phyloP scores from a whole-genome alignment of 2,329 filamentous ascomycete genomes.

The Ceratocystis lukuohia region DNA sequence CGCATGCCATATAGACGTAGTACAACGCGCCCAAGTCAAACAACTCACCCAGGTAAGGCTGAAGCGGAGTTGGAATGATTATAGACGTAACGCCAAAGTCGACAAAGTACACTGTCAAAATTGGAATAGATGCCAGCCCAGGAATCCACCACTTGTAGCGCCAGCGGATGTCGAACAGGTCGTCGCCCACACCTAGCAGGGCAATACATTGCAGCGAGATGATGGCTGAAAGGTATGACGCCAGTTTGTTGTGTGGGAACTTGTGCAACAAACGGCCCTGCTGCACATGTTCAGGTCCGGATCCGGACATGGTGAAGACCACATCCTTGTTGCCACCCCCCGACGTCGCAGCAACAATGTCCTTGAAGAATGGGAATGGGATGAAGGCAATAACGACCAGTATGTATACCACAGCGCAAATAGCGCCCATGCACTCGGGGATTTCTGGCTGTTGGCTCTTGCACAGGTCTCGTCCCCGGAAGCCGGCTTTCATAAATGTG shows the following conservation, averaged over 20 bases:
- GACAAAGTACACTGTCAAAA: constrained; percentile 94
- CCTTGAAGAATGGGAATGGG: constrained; percentile 95
- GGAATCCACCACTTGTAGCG: constrained; percentile 98
- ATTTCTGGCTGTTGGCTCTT: constrained; percentile 58
- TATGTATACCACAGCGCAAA: constrained; percentile 86
- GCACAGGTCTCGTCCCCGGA: constrained; percentile 81
- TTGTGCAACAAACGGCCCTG: constrained; percentile 74
- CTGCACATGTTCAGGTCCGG: constrained; percentile 42
- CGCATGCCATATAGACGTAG: constrained; percentile 91
- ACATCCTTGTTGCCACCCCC: constrained; percentile 86
- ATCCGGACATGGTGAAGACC: constrained; percentile 46
- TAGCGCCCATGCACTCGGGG: constrained; percentile 90
- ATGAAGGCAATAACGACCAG: constrained; percentile 83
- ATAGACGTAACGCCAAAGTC: constrained; percentile 96
- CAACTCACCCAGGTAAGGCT: constrained; percentile 70
- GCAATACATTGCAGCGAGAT: constrained; percentile 84
- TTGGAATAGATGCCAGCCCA: constrained; percentile 80
- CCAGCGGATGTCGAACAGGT: constrained; percentile 97
- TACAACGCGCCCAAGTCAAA: constrained; percentile 73
- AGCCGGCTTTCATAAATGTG: constrained; percentile 73
- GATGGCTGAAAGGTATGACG: constrained; percentile 86
- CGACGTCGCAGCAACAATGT: constrained; percentile 88
- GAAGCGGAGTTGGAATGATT: constrained; percentile 75
- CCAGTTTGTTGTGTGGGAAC: constrained; percentile 93
- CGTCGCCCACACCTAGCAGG: constrained; percentile 84